Percentiles rank a stretch among this genome's conserved stretches.
These are phyloP conservation scores for Xylaria sp. DNA, from an alignment of 2,329 filamentous ascomycete genomes.

Conservation along the genomic window DNA sequence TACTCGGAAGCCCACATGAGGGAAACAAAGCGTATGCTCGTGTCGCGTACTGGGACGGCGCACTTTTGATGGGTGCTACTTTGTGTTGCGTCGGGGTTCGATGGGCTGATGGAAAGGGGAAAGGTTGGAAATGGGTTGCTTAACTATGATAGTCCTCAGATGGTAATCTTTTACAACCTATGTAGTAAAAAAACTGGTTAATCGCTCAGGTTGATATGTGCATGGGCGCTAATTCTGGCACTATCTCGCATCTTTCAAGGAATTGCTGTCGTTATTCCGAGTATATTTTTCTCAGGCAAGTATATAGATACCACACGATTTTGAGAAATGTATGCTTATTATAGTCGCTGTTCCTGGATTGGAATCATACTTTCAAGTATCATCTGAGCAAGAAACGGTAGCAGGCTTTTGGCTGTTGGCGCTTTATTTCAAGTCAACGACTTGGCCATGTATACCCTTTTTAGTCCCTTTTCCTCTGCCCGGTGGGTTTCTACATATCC, in stretches of 20 bases:
- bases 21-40: constrained; percentile 51
- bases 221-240: no score
- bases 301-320: neutral
- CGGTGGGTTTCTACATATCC: constrained; percentile 28
- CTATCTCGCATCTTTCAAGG: neutral
- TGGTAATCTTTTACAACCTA: neutral
- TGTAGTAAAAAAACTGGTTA: no score
- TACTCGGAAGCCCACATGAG: constrained; percentile 50
- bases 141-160: constrained; percentile 34
- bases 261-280: no score
- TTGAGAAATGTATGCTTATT: neutral
- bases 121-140: constrained; percentile 55
- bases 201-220: no score
- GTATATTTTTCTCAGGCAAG: neutral
- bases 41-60: constrained; percentile 56
- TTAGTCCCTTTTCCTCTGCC: constrained; percentile 26
- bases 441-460: constrained; percentile 29
- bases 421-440: constrained; percentile 3
- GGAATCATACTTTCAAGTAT: neutral
- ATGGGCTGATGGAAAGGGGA: constrained; percentile 53
- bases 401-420: neutral
- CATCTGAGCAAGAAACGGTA: neutral
- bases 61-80: constrained; percentile 53
- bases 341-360: neutral
- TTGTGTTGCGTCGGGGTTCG: constrained; percentile 56